phyloP scores from a whole-genome alignment of 768 basidiomycete genomes.

The Strobilomyces dryophilus region DNA sequence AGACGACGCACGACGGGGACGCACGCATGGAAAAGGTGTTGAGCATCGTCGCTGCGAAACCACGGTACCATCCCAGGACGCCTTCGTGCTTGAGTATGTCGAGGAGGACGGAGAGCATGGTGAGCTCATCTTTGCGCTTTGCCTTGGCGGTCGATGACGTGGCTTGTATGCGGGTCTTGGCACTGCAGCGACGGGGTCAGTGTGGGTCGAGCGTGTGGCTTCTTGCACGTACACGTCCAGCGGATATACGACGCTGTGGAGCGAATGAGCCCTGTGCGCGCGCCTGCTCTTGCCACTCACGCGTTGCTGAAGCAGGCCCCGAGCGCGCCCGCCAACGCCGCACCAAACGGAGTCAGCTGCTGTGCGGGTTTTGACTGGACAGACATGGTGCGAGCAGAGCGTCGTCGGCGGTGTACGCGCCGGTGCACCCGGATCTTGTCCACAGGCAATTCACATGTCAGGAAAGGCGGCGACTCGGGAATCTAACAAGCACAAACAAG shows the following conservation, averaged over 20 bases:
- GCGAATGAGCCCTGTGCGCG: constrained; percentile 5
- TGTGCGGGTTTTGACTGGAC: constrained; percentile 45
- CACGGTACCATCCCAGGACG: constrained; percentile 77
- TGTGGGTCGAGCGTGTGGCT: background rate
- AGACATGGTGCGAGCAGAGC: constrained; percentile 28
- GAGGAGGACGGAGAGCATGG: constrained; percentile 61
- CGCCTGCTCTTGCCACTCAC: constrained; percentile 43
- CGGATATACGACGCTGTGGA: constrained; percentile 81
- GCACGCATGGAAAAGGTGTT: constrained; percentile 97
- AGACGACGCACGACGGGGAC: constrained; percentile 1
- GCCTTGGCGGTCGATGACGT: constrained; percentile 51
- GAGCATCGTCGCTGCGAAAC: constrained; percentile 95
- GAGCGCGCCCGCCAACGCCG: constrained; percentile 88
- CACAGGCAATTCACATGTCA: constrained; percentile 2
- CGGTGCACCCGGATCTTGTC: background rate
- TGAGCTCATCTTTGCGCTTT: constrained; percentile 45
- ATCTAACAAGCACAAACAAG: constrained; percentile 22
- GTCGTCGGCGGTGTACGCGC: background rate
- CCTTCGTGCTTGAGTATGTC: constrained; percentile 81
- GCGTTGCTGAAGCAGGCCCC: constrained; percentile 93
- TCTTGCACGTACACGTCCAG: constrained; percentile 74
- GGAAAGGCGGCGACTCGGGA: constrained; percentile 7
- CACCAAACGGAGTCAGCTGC: constrained; percentile 78
- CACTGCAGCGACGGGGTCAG: constrained; percentile 41
- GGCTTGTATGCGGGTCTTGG: constrained; percentile 95